Base-by-base conservation (phyloP, 352 stramenopile genomes). In the Globisporangium spinosum region DNA sequence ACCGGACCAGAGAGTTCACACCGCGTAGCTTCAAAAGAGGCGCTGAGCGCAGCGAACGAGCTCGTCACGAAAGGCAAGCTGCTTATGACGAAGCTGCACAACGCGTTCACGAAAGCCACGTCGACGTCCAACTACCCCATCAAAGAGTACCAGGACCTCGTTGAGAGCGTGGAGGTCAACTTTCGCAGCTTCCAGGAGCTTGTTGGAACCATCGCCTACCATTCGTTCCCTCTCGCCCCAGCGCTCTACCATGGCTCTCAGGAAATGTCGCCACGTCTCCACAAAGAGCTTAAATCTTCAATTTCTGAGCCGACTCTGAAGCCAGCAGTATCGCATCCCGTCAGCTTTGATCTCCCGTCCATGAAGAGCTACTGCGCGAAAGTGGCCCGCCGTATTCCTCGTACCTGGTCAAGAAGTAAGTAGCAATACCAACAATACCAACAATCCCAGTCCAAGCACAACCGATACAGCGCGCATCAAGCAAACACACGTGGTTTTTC, bases 311-410 rank as follows among this genome's bases (percentile, higher is more conserved):
- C 54, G 25, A 9, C 58, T 17, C 56, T 15, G 49, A 34, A 43
- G 27, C 34, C 61, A 34, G 53, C 12, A 59, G 56, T 45, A 20
- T 43, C 2, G 43, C 74, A 71, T 6, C 64, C 70, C 20, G 35
- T 80, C 27, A 65, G 55, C 29, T 75, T 77, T 51, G 80, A 91
- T 54, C 67, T 92, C 32, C 83, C 85, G 23, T 92, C 83, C 65
- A 92, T 92, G 85, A 73, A 89, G 67, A 76, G 64, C 6, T 92
- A 91, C 68, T 86, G 76, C 65, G 76, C 76, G 4, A 74, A 76
- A 17, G 82, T 88, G 20, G 82, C 85, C 15, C 80, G 2, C 82
- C 82, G 15, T 91, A 90, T 70, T 70, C 76, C 1, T 83, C 82
- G 40, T 93, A 92, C 45, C 63, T 87, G 20, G 60, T 62, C 10